phyloP scores from a whole-genome alignment of 2,329 filamentous ascomycete species.

The Fusarium sp. region DNA sequence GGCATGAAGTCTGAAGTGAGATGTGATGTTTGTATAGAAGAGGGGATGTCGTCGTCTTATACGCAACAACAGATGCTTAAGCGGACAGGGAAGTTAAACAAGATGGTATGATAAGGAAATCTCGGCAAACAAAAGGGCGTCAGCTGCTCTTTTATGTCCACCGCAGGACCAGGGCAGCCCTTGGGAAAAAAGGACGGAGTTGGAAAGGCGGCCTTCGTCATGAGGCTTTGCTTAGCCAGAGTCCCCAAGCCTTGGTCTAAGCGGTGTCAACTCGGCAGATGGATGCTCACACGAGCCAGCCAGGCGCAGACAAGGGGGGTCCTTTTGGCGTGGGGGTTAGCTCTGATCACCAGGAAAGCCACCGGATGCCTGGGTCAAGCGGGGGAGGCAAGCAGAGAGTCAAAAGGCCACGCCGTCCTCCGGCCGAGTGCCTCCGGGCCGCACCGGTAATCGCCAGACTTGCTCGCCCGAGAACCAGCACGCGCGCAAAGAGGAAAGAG shows the following conservation, averaged over 20 bases:
- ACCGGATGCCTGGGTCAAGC: constrained; percentile 25
- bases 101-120: constrained; percentile 9
- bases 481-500: constrained; percentile 11
- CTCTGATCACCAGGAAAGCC: constrained; percentile 15
- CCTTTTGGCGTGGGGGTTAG: constrained; percentile 39
- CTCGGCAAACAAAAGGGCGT: constrained; percentile 23
- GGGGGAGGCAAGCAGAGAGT: not conserved
- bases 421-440: constrained; percentile 44
- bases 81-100: constrained; percentile 8
- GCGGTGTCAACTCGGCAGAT: constrained; percentile 32
- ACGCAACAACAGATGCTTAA: constrained; percentile 7
- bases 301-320: not conserved
- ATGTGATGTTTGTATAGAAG: not conserved
- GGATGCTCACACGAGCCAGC: constrained; percentile 23
- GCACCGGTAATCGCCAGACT: constrained; percentile 29
- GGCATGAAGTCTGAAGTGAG: constrained; percentile 30
- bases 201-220: constrained; percentile 36
- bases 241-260: constrained; percentile 24
- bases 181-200: not conserved
- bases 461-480: constrained; percentile 1
- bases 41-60: constrained; percentile 19
- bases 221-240: constrained; percentile 34
- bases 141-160: constrained; percentile 44
- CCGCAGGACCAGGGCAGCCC: constrained; percentile 10
- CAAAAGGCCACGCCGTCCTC: constrained; percentile 26